A percentile compares a stretch with the other conserved stretches of the same genome.
phyloP scores from a whole-genome alignment of 208 protist species.

The Leishmania arabica region DNA sequence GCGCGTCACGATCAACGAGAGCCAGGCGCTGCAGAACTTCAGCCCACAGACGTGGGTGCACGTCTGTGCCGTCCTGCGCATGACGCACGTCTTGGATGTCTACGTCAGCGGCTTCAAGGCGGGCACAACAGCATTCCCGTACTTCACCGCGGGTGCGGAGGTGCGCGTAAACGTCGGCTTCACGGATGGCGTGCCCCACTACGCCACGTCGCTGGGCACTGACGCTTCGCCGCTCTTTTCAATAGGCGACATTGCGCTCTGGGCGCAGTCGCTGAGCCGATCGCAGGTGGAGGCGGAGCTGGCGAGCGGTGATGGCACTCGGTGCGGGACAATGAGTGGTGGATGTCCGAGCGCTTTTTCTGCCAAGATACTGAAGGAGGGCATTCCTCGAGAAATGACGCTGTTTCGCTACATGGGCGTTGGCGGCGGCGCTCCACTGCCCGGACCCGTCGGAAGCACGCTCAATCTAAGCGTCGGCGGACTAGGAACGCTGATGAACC shows the following conservation, averaged over 20 bases:
- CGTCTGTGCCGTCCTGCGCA: constrained; percentile 59
- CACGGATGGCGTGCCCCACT: constrained; percentile 20
- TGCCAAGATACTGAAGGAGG: constrained; percentile 52
- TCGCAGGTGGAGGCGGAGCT: constrained; percentile 73
- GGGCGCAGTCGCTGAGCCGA: constrained; percentile 67
- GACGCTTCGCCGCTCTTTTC: constrained; percentile 57
- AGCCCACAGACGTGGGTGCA: constrained; percentile 57
- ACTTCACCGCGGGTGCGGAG: constrained; percentile 49
- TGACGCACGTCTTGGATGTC: constrained; percentile 48
- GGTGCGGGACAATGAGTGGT: neutral
- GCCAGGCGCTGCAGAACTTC: constrained; percentile 66
- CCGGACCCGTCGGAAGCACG: neutral
- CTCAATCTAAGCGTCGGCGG: constrained; percentile 4
- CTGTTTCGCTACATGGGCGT: constrained; percentile 3
- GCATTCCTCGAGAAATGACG: constrained; percentile 53
- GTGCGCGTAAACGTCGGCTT: constrained; percentile 65
- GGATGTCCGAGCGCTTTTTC: neutral
- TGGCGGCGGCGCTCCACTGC: neutral
- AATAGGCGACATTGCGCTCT: constrained; percentile 68
- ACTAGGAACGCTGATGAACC: neutral
- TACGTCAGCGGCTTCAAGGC: constrained; percentile 77
- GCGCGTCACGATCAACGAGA: constrained; percentile 69
- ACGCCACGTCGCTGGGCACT: constrained; percentile 31
- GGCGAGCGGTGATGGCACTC: constrained; percentile 29
- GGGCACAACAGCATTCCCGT: constrained; percentile 48